Percentiles rank a stretch among this genome's conserved stretches.
Evolutionary conservation across 1,139 yeast genomes (phyloP).

Genomic region (Chernovozyma sophiae-reginae): DNA sequence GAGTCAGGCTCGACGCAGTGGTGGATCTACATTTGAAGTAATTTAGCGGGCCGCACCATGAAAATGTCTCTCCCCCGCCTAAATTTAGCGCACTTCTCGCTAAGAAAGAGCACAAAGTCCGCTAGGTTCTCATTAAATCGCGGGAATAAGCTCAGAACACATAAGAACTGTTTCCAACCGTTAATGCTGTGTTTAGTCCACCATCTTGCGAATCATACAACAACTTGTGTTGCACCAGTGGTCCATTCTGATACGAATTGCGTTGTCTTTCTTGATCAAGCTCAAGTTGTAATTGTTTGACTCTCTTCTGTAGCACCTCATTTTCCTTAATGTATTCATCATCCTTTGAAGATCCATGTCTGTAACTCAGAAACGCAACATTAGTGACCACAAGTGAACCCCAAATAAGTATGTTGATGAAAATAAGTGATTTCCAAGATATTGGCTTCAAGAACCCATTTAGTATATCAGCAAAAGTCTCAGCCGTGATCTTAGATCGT

Average conservation of each 20-base stretch:
- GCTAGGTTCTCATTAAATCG: too few relatives aligned
- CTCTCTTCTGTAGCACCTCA: background rate
- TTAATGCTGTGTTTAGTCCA: background rate
- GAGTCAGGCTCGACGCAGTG: too few relatives aligned
- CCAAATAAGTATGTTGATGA: conserved; percentile 23
- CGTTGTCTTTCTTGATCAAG: background rate
- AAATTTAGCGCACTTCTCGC: too few relatives aligned
- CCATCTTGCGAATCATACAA: background rate
- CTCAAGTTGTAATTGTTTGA: background rate
- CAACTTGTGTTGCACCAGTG: too few relatives aligned
- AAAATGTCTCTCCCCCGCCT: too few relatives aligned
- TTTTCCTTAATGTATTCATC: background rate
- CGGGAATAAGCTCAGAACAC: too few relatives aligned
- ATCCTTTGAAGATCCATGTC: background rate
- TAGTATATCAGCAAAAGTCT: conserved; percentile 74
- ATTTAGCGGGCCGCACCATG: too few relatives aligned
- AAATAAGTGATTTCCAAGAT: conserved; percentile 66
- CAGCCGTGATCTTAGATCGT: conserved; percentile 72
- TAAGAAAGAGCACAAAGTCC: too few relatives aligned
- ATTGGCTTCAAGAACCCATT: conserved; percentile 75
- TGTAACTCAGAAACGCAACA: conserved; percentile 3
- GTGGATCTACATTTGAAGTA: too few relatives aligned
- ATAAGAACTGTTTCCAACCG: background rate
- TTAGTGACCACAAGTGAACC: conserved; percentile 4
- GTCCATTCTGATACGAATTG: too few relatives aligned